Evolutionary conservation across 495 filamentous ascomycete species (phyloP), one percentile per base, ranked within the genome.

Genomic region (Penicillium odoratum): DNA sequence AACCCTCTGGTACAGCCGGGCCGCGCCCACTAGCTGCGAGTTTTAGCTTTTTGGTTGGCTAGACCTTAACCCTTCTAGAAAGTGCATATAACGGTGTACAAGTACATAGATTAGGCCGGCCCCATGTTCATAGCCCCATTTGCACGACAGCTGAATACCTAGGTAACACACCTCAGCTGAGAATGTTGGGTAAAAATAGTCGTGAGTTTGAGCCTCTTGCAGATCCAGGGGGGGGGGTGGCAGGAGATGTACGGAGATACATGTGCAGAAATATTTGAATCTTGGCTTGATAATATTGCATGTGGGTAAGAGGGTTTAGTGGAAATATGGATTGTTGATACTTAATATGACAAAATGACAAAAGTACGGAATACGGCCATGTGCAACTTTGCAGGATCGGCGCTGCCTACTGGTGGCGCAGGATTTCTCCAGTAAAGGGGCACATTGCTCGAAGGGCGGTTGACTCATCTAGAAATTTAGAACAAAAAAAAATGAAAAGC

Each of bases 311-410:
- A 4, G 8, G 13, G 9, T 9, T 34, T 9, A 9, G 6, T 9
- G 30, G 5, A 33, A 5, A 7, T 15, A 42, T 18, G n/a, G 45
- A 21, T 16, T 48, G 21, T 21, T 21, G 15, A 51, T 28, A 48
- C 18, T 21, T 4, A 15, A 44, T 43, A 49, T 11, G n/a, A 26
- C 30, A 21, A 43, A 48, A 30, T 42, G 56, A 48, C 54, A 49
- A 65, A 57, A 49, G 47, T 55, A 51, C 31, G 42, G 21, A 21
- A 21, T 21, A 36, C 31, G 40, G 58, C 65, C 62, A 68, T 69
- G 64, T 69, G 65, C 58, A 47, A 65, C 67, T 46, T 57, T 67
- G 58, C 49, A 57, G 31, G 67, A 69, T 69, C 67, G 60, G 56
- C 65, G 44, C 38, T 63, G 57, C 64, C 54, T 66, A 38, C 45